phyloP scores from a whole-genome alignment of 2,329 filamentous ascomycete species.

The Monosporascus sp. region DNA sequence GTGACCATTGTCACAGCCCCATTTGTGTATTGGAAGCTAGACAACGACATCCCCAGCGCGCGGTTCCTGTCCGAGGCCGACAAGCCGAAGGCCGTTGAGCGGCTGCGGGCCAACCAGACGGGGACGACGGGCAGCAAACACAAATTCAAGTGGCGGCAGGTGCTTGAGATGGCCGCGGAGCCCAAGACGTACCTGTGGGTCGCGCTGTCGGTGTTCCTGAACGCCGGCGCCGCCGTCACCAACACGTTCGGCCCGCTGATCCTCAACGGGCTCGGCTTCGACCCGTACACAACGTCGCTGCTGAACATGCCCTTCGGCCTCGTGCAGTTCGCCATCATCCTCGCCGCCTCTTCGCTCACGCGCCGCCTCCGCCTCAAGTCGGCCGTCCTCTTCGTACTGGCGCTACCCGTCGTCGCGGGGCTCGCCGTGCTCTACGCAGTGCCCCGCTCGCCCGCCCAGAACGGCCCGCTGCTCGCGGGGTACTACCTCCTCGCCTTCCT shows the following conservation, averaged over 20 bases:
- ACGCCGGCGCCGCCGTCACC: conserved; percentile 57
- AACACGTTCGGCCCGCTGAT: conserved; percentile 62
- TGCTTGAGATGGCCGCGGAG: conserved; percentile 43
- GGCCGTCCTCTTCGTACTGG: conserved; percentile 44
- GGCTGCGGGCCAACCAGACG: conserved; percentile 66
- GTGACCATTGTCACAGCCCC: conserved; percentile 54
- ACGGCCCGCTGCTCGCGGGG: conserved; percentile 46
- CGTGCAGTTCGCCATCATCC: conserved; percentile 53
- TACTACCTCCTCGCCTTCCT: conserved; percentile 64
- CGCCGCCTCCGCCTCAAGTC: conserved; percentile 54
- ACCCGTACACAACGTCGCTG: conserved; percentile 51
- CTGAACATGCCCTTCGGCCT: conserved; percentile 64
- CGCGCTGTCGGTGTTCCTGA: conserved; percentile 54
- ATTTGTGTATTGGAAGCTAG: conserved; percentile 53
- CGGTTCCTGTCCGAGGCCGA: conserved; percentile 59
- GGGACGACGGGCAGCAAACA: conserved; percentile 57
- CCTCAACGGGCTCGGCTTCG: conserved; percentile 53
- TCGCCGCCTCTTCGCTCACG: conserved; percentile 51
- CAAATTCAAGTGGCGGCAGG: conserved; percentile 60
- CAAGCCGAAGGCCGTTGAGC: conserved; percentile 59
- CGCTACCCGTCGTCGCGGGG: conserved; percentile 57
- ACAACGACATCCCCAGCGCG: conserved; percentile 51
- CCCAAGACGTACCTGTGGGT: conserved; percentile 55
- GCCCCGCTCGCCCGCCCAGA: conserved; percentile 34
- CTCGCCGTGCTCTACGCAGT: conserved; percentile 52